Base-by-base conservation (phyloP, 192 early-diverging fungal species). In the Spinellus fusiger region DNA sequence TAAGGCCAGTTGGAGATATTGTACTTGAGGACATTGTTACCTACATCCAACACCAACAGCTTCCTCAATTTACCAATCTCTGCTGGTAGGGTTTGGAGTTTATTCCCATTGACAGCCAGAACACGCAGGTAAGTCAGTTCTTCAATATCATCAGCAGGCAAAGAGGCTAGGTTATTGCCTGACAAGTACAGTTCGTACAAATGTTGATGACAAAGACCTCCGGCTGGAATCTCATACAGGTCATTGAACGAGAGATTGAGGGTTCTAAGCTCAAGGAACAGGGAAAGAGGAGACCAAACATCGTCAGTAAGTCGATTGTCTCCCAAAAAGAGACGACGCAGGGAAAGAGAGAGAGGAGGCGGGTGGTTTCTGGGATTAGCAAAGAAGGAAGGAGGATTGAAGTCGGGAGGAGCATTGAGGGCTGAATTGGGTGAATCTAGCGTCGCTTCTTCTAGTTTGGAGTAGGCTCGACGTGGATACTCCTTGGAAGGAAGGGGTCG, bases 1-100 rank as follows among this genome's bases (percentile, higher is more conserved):
- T 90, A 94, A 13, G 88, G 90, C 91, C 92, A 95, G 68, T 95
- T 95, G 25, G 89, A 86, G 49, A 94, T 91, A 62, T 95, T 95
- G 68, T 94, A 95, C 75, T 91, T 91, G 49, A 95, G 79, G 31
- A 84, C 80, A 64, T 95, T 93, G 70, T 85, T 89, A 35, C 93
- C 91, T 5, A 92, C 87, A 72, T 95, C 93, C 12, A 95, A 73
- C 22, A 85, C 85, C 6, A 81, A 59, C 34, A 95, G 75, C 26
- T 84, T 78, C 55, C 86, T 75, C 22, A 95, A 81, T 73, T 95
- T 95, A 54, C 86, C 88, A 15, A 95, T 80, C 78, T 92, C 92
- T 12, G 91, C 93, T 4, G 93, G 93, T 10, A 96, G 79, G 0
- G 90, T 93, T 59, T 87, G 86, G 32, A 96, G 74, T 71, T 90